Evolutionary conservation across 2,329 filamentous ascomycete genomes (phyloP).

Genomic region (Colletotrichum higginsianum): DNA sequence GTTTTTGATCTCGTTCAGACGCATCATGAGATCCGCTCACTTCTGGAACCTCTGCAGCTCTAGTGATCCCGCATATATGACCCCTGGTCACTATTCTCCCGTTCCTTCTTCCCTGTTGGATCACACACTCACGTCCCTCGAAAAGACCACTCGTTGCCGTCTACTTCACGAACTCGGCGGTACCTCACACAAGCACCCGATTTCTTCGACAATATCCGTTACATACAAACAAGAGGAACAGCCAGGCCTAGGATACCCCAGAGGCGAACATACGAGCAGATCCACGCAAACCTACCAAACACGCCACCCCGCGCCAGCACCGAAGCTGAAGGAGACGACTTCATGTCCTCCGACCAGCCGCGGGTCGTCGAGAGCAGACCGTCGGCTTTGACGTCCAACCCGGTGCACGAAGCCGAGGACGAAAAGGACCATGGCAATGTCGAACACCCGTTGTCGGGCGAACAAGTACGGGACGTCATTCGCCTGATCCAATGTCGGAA

Average conservation of each 20-base stretch:
- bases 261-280: constrained; percentile 12
- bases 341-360: constrained; percentile 46
- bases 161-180: constrained; percentile 5
- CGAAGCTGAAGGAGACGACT: constrained; percentile 37
- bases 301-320: constrained; percentile 20
- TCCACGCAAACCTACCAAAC: not conserved
- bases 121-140: constrained; percentile 10
- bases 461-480: constrained; percentile 75
- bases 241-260: not conserved
- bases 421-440: constrained; percentile 41
- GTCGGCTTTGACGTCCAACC: constrained; percentile 42
- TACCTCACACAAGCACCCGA: constrained; percentile 1
- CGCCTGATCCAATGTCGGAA: constrained; percentile 83
- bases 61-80: constrained; percentile 43
- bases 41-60: constrained; percentile 40
- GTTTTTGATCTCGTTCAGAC: constrained; percentile 40
- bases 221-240: constrained; percentile 5
- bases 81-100: constrained; percentile 37
- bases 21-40: constrained; percentile 42
- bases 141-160: constrained; percentile 8
- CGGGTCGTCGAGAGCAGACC: constrained; percentile 44
- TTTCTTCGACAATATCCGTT: not conserved
- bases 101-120: constrained; percentile 11
- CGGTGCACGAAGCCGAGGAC: constrained; percentile 41
- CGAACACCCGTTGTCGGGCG: constrained; percentile 49